Evolutionary conservation across 495 filamentous ascomycete genomes (phyloP).

Genomic region (Lasiosphaeria ovina): DNA sequence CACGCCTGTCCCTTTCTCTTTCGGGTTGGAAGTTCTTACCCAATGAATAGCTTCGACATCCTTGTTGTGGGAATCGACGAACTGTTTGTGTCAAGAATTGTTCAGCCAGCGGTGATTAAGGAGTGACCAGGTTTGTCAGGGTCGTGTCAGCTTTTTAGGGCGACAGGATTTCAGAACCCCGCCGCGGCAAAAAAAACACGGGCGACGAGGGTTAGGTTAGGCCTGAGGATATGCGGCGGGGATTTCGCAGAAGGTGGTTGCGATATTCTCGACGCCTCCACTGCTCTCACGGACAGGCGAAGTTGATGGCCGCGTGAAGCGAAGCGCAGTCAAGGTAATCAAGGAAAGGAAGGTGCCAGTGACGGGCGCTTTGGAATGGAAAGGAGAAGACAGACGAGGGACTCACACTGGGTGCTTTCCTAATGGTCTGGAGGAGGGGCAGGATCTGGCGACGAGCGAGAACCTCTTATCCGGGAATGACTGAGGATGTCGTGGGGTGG

Average conservation of each 20-base stretch:
- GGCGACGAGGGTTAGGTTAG: background rate
- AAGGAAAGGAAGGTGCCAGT: constrained; percentile 2
- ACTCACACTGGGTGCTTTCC: constrained; percentile 11
- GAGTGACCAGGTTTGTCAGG: constrained; percentile 1
- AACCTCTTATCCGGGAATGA: constrained; percentile 23
- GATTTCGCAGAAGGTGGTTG: background rate
- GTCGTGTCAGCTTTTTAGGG: constrained; percentile 1
- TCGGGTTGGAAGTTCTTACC: constrained; percentile 52
- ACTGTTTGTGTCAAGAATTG: constrained; percentile 7
- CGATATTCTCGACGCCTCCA: too few relatives aligned
- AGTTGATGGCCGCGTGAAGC: background rate
- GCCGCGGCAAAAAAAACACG: background rate
- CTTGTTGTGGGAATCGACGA: constrained; percentile 21
- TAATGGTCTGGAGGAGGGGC: constrained; percentile 15
- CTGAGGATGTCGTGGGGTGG: constrained; percentile 20
- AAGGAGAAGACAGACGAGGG: constrained; percentile 13
- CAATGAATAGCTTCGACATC: constrained; percentile 91
- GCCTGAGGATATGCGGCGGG: background rate
- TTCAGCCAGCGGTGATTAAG: background rate
- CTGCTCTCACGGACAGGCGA: background rate
- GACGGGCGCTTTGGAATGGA: background rate
- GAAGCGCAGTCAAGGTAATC: too few relatives aligned
- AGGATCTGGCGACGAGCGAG: constrained; percentile 11
- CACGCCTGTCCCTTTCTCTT: background rate
- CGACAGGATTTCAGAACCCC: constrained; percentile 1